These are phyloP conservation scores for Salix caprea DNA, from an alignment of 345 rosid species.

Conservation along the genomic window DNA sequence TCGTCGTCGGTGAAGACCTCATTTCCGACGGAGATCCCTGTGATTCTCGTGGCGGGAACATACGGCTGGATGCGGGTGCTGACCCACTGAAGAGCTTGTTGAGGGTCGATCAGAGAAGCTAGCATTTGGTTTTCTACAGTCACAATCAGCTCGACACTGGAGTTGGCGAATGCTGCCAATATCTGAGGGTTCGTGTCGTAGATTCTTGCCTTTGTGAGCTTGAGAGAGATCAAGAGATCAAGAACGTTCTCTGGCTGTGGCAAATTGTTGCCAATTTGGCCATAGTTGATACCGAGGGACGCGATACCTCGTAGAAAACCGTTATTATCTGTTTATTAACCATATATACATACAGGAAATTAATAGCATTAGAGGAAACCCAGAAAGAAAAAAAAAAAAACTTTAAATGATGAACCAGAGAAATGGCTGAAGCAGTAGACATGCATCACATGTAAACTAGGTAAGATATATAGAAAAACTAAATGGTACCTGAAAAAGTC, in stretches of 20 bases:
- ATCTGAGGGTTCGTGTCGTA: slow-evolving; percentile 85
- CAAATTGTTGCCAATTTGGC: slow-evolving; percentile 79
- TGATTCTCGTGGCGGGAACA: slow-evolving; percentile 28
- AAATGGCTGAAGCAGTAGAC: neutral
- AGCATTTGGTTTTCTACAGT: slow-evolving; percentile 77
- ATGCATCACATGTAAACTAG: neutral
- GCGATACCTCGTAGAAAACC: slow-evolving; percentile 43
- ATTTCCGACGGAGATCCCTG: slow-evolving; percentile 26
- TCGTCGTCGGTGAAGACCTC: slow-evolving; percentile 26
- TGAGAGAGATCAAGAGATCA: slow-evolving; percentile 56
- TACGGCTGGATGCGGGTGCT: slow-evolving; percentile 18
- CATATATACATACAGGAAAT: neutral
- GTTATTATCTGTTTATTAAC: slow-evolving; percentile 26
- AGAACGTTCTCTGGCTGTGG: slow-evolving; percentile 67
- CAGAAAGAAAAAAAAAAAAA: neutral
- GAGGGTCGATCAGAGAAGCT: slow-evolving; percentile 22
- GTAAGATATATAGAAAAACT: neutral
- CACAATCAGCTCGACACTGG: slow-evolving; percentile 66
- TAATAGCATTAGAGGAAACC: neutral
- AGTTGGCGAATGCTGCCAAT: slow-evolving; percentile 66
- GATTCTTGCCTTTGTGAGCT: slow-evolving; percentile 64
- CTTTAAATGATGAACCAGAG: neutral
- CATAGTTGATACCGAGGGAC: slow-evolving; percentile 83
- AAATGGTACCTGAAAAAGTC: slow-evolving; percentile 44
- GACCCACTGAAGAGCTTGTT: slow-evolving; percentile 25